phyloP scores from a whole-genome alignment of 768 basidiomycete genomes.

The Chiua virens region DNA sequence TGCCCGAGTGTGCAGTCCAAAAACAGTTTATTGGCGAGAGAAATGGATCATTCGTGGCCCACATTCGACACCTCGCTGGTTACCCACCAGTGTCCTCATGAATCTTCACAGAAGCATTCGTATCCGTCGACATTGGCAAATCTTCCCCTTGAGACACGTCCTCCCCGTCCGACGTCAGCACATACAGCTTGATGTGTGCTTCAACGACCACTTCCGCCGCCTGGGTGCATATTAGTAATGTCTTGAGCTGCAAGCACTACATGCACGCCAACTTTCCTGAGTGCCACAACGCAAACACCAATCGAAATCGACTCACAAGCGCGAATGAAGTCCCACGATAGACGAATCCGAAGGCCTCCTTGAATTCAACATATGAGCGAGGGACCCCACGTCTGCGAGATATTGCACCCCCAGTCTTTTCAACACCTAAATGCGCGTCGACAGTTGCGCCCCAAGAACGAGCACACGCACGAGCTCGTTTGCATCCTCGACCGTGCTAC shows the following conservation, averaged over 20 bases:
- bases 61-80: neutral
- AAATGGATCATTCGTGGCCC: neutral
- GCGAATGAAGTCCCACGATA: conserved; percentile 43
- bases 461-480: conserved; percentile 56
- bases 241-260: conserved; percentile 33
- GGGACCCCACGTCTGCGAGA: conserved; percentile 30
- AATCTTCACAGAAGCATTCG: neutral
- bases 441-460: neutral
- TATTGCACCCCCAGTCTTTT: conserved; percentile 39
- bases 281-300: neutral
- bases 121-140: neutral
- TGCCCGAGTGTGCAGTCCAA: neutral
- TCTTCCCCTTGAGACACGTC: neutral
- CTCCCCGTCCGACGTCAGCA: conserved; percentile 4
- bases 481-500: conserved; percentile 46
- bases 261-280: neutral
- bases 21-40: too few species aligned
- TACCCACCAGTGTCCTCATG: conserved; percentile 9
- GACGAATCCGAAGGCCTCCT: conserved; percentile 38
- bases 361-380: conserved; percentile 37
- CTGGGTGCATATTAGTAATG: conserved; percentile 20
- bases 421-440: conserved; percentile 29
- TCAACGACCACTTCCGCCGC: conserved; percentile 34
- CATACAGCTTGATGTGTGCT: conserved; percentile 39
- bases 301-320: conserved; percentile 32